Base-by-base conservation (phyloP, 306 rosid species). In the Sindora glabra region DNA sequence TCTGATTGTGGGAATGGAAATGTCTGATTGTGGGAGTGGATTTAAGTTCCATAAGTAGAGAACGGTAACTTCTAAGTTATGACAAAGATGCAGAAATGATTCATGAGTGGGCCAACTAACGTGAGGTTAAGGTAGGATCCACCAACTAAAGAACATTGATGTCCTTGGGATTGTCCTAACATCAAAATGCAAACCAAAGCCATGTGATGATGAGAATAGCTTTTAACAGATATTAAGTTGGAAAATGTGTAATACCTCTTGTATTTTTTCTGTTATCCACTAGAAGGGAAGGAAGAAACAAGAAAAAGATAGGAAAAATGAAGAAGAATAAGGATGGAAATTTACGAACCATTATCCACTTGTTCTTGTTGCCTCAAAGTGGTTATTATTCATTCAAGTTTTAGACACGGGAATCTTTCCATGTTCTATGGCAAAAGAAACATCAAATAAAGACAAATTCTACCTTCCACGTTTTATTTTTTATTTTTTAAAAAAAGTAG, bases 51-150 rank as follows among this genome's bases (percentile, higher is more conserved):
- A 25, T 18, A 53, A 48, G 71, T n/a, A 77, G 57, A 72, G 63
- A 79, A 83, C 86, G 85, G 95, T 92, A 80, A 77, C 95, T 86
- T 78, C 85, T 66, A 89, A 78, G 96, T 74, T n/a, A 83, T 89
- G 94, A 86, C 94, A 92, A 89, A 86, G 80, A 86, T 92, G 81
- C 78, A 79, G 72, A 77, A 76, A 76, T 80, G 50, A 78, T 74
- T 83, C 59, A 10, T 60, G 54, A 52, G 68, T 64, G 72, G 64
- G 68, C 64, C 79, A 73, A 48, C 46, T 73, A 74, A 59, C 53
- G 56, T 66, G 50, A 44, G 74, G 32, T 54, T 59, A 56, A 64
- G 52, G 69, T 56, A 48, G 49, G 57, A 70, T 59, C 68, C 70
- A 57, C 56, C 71, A 45, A 57, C 56, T 68, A 45, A 39, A 63